These are phyloP conservation scores for Pachyrhizus erosus DNA, from an alignment of 306 rosid species.

Conservation along the genomic window DNA sequence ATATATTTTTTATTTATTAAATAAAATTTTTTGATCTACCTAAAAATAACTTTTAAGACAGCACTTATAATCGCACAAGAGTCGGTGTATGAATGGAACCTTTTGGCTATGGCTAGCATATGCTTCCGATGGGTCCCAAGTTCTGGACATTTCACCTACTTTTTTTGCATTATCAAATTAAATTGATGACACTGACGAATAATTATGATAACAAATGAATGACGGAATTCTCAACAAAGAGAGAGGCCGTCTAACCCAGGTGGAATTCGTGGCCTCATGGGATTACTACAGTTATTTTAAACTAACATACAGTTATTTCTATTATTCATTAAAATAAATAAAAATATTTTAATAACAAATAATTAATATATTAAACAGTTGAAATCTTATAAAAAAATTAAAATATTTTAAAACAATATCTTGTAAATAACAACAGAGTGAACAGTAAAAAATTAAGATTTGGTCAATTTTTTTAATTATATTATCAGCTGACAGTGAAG, in stretches of 20 bases:
- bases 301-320: too few relatives aligned
- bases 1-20: too few relatives aligned
- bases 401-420: too few relatives aligned
- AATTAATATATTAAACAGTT: too few relatives aligned
- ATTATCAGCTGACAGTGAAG: background rate
- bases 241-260: background rate
- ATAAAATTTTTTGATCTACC: too few relatives aligned
- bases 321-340: too few relatives aligned
- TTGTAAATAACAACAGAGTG: too few relatives aligned
- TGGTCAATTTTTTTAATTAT: background rate
- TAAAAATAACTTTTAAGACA: too few relatives aligned
- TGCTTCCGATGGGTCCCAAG: conserved; percentile 23
- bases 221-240: conserved; percentile 5
- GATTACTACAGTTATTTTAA: background rate
- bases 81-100: too few relatives aligned
- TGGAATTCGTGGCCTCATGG: background rate
- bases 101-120: conserved; percentile 1
- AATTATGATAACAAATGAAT: background rate
- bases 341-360: background rate
- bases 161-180: background rate
- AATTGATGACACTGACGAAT: background rate
- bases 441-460: too few relatives aligned
- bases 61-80: too few relatives aligned
- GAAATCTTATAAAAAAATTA: too few relatives aligned
- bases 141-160: background rate